Conservation (phyloP, 768 basidiomycete species). For the Leccinum imitatum region DNA sequence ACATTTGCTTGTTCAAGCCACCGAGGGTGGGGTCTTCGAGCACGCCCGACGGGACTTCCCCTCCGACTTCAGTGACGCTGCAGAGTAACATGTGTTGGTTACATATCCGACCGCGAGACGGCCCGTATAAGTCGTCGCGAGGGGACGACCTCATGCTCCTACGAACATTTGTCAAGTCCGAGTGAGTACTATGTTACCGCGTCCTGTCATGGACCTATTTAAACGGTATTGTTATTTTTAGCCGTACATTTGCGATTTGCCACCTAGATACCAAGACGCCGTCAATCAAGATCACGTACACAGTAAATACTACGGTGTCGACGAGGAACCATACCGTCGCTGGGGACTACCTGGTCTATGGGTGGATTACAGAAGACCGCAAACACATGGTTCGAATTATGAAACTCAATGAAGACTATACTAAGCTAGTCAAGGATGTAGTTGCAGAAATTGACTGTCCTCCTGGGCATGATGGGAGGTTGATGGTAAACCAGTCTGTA, state of each 20-base stretch:
- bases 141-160: conserved; percentile 30
- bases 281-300: conserved; percentile 27
- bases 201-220: not conserved
- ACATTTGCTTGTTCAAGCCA: conserved; percentile 29
- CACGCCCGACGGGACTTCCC: not conserved
- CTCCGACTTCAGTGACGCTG: conserved; percentile 22
- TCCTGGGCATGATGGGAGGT: conserved; percentile 24
- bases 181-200: conserved; percentile 14
- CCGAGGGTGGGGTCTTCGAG: conserved; percentile 4
- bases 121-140: conserved; percentile 32
- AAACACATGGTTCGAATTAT: conserved; percentile 31
- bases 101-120: conserved; percentile 20
- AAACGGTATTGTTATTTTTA: not conserved
- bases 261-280: conserved; percentile 27
- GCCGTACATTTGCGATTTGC: conserved; percentile 28
- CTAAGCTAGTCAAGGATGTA: conserved; percentile 20
- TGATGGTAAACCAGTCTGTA: conserved; percentile 21
- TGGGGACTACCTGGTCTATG: conserved; percentile 29
- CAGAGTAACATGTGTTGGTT: conserved; percentile 34
- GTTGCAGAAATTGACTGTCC: conserved; percentile 30
- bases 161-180: conserved; percentile 27
- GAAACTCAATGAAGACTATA: conserved; percentile 29
- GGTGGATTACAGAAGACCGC: conserved; percentile 32
- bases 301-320: conserved; percentile 21
- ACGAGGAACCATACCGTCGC: conserved; percentile 27